phyloP scores from a whole-genome alignment of 2,329 filamentous ascomycete species.

The Botrytis cinerea region DNA sequence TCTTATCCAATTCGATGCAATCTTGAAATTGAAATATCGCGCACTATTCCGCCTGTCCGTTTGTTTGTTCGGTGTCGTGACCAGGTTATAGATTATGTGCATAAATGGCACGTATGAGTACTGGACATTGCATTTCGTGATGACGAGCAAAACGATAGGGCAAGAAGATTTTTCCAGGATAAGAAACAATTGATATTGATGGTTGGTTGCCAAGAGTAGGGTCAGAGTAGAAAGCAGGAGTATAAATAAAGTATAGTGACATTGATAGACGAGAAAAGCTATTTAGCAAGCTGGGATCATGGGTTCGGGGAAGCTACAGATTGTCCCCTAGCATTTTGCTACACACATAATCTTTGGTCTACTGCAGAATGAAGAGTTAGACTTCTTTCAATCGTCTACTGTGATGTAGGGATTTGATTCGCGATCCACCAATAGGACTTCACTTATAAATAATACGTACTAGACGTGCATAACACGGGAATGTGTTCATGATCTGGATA shows the following conservation, averaged over 20 bases:
- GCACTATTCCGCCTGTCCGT: constrained; percentile 10
- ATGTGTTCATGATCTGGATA: background rate
- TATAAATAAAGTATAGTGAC: constrained; percentile 9
- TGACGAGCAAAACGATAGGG: background rate
- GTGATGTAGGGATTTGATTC: background rate
- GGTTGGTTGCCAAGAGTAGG: constrained; percentile 11
- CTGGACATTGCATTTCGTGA: constrained; percentile 3
- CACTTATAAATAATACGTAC: background rate
- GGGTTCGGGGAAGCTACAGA: constrained; percentile 13
- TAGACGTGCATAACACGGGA: background rate
- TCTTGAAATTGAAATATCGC: constrained; percentile 9
- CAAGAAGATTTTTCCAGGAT: background rate
- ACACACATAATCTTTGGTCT: background rate
- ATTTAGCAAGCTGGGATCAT: constrained; percentile 3
- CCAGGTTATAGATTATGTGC: background rate
- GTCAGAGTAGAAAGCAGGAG: background rate
- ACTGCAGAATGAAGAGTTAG: background rate
- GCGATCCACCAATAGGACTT: constrained; percentile 1
- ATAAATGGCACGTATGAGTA: background rate
- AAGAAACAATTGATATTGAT: background rate
- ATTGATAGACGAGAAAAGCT: constrained; percentile 7
- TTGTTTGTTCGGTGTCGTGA: constrained; percentile 16
- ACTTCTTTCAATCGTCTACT: background rate
- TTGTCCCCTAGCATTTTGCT: constrained; percentile 2
- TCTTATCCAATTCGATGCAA: background rate